These are phyloP conservation scores for Scenedesmus sp. DNA, from an alignment of 163 green algal genomes.

Conservation along the genomic window DNA sequence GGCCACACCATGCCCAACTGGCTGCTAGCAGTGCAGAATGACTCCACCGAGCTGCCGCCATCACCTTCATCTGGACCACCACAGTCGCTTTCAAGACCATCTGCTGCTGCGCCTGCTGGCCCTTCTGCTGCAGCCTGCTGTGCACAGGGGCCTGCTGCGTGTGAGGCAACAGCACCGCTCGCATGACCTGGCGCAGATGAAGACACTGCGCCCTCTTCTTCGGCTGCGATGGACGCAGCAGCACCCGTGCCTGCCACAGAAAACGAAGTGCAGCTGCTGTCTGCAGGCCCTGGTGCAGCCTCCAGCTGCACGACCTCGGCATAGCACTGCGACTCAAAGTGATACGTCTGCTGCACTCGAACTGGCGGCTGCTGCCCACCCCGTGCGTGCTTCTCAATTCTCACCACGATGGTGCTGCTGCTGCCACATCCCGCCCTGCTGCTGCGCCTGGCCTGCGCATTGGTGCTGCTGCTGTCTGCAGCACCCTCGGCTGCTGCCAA, in stretches of 20 bases:
- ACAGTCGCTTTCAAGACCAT: not conserved
- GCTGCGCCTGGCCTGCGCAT: not conserved
- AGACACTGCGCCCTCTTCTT: not conserved
- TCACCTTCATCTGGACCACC: no score
- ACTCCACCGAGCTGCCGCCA: not conserved
- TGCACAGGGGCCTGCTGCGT: not conserved
- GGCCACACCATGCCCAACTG: constrained; percentile 40
- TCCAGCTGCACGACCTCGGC: constrained; percentile 31
- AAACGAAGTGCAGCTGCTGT: constrained; percentile 18
- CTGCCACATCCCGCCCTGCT: not conserved
- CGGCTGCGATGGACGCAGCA: not conserved
- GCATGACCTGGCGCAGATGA: not conserved
- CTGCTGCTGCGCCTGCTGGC: not conserved
- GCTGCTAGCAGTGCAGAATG: constrained; percentile 33
- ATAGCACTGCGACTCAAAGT: constrained; percentile 11
- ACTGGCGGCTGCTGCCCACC: constrained; percentile 2
- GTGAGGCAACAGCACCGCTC: not conserved
- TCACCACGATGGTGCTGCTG: constrained; percentile 25
- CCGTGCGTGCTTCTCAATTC: constrained; percentile 26
- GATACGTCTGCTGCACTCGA: constrained; percentile 30
- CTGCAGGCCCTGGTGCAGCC: not conserved
- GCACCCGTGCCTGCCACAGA: not conserved
- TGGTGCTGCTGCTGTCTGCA: no score
- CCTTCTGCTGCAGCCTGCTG: not conserved
- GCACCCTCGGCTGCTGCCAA: not conserved